A percentile compares a stretch with the other conserved stretches of the same genome.
Evolutionary conservation across 345 rosid genomes (phyloP).

Genomic region (Excoecaria cochinchinensis): DNA sequence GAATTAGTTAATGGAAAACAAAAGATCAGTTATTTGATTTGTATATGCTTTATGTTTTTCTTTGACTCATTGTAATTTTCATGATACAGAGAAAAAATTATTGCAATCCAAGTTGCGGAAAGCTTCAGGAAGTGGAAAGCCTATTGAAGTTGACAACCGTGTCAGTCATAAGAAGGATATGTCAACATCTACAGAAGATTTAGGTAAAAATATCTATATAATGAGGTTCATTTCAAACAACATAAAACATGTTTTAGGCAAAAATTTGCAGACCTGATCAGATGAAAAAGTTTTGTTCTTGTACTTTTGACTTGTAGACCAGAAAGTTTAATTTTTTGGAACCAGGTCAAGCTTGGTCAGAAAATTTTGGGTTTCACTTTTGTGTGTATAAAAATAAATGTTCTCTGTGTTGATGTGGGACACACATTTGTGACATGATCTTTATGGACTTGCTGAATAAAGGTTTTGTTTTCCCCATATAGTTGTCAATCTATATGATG

Average conservation of each 20-base stretch:
- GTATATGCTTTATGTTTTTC: constrained; percentile 14
- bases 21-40: constrained; percentile 1
- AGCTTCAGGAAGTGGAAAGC: constrained; percentile 58
- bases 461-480: background rate
- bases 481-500: background rate
- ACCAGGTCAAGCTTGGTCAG: background rate
- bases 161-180: constrained; percentile 47
- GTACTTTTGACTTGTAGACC: background rate
- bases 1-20: background rate
- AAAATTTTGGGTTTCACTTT: background rate
- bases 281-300: background rate
- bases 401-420: background rate
- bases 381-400: background rate
- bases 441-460: background rate
- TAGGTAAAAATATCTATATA: constrained; percentile 44
- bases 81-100: constrained; percentile 78
- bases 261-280: background rate
- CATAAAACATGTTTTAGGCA: background rate
- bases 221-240: background rate
- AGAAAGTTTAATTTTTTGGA: background rate
- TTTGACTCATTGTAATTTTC: constrained; percentile 4
- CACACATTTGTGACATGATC: background rate
- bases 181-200: constrained; percentile 86
- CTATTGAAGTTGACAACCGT: constrained; percentile 41
- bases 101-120: constrained; percentile 82